Evolutionary conservation across 129 eudicot species (phyloP).

Genomic region (Chrysanthemum makinoi): DNA sequence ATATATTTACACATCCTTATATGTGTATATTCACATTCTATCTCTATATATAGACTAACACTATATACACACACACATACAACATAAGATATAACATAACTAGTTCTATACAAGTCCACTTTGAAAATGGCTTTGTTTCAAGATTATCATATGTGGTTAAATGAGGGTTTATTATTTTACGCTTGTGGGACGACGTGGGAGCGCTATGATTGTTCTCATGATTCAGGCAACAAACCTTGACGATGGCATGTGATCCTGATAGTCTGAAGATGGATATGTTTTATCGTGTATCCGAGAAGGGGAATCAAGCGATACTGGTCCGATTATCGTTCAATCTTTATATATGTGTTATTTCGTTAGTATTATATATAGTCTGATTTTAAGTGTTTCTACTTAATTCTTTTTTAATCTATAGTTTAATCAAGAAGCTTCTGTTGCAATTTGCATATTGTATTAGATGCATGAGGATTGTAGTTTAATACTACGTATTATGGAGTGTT

Average conservation of each 20-base stretch:
- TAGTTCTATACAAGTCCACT: not conserved
- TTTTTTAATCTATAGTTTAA: conserved; percentile 22
- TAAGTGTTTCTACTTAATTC: conserved; percentile 7
- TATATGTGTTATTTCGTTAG: not conserved
- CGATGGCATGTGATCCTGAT: not conserved
- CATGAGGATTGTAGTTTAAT: conserved; percentile 20
- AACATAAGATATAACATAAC: conserved; percentile 7
- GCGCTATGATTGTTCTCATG: conserved; percentile 19
- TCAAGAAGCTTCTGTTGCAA: conserved; percentile 21
- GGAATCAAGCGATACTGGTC: conserved; percentile 42
- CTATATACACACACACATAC: conserved; percentile 1
- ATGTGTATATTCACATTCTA: not conserved
- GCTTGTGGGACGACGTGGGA: not conserved
- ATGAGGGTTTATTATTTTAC: conserved; percentile 9
- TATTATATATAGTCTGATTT: not conserved
- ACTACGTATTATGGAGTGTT: conserved; percentile 7
- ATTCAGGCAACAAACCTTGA: conserved; percentile 30
- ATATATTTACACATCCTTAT: not conserved
- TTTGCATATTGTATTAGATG: conserved; percentile 17
- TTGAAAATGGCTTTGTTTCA: conserved; percentile 3
- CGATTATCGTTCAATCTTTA: conserved; percentile 20
- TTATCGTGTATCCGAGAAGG: conserved; percentile 27
- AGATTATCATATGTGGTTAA: conserved; percentile 6
- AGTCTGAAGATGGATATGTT: conserved; percentile 25
- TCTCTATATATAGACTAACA: not conserved